Base-by-base conservation (phyloP, 371 early-diverging fungal species). In the Mucor lusitanicus region DNA sequence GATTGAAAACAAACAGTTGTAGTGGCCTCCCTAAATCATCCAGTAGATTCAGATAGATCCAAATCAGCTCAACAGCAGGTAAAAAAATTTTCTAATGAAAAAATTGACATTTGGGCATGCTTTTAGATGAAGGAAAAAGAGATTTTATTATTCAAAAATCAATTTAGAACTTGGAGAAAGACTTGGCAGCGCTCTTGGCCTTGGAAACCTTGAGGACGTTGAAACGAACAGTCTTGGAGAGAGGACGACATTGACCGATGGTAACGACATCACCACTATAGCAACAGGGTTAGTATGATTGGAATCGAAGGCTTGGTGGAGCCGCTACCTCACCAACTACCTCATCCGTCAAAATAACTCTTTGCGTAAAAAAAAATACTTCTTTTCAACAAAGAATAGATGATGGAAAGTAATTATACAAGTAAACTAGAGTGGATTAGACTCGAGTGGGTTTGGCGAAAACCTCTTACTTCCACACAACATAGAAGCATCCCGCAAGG, bases 211-310 rank as follows among this genome's bases (percentile, higher is more conserved):
- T 96, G 79, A 99, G 88, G 74, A 97, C 98, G 92, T 99, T 99
- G 97, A 97, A 99, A 79, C 97, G 95, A 79, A 99, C 95, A 71
- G 99, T 99, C 95, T 99, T 99, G 81, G 98, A 97, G 71, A 99
- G 90, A 67, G 98, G 97, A 73, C 96, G 91, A 94, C 97, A 97
- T 87, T 97, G 95, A 78, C 99, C 99, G 80, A 99, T 95, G 74
- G 97, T 98, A 70, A 99, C 99, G 60, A 85, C 81, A 79, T 99
- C 99, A 72, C 99, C 99, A 69, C 86, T 80, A 81, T 65, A 68
- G 27, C 50, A 55, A 59, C 6, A 56, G 39, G 62, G 64, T 65
- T 56, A 39, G 37, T 56, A 68, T 32, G 25, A 39, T 12, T 63
- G 81, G 82, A 82, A 73, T 80, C 81, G 79, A 78, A 82, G 82